These are phyloP conservation scores for Hydnomerulius pinastri DNA, from an alignment of 768 basidiomycete species.

Conservation along the genomic window DNA sequence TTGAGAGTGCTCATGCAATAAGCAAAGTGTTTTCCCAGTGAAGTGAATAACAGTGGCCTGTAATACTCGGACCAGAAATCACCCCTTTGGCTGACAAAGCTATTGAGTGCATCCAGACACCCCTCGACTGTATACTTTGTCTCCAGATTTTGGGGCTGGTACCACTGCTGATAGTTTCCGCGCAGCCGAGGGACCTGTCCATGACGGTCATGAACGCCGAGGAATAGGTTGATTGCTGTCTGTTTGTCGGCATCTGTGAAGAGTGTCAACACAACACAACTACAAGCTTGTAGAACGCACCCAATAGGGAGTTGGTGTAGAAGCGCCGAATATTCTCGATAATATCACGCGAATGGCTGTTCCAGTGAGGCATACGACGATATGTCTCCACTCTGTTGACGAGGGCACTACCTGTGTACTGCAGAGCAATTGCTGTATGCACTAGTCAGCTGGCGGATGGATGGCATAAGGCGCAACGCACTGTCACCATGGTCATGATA, in stretches of 20 bases:
- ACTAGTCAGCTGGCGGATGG: slow-evolving; percentile 1
- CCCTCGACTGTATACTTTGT: slow-evolving; percentile 67
- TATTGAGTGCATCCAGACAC: slow-evolving; percentile 59
- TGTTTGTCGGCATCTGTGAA: slow-evolving; percentile 91
- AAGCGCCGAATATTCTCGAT: slow-evolving; percentile 94
- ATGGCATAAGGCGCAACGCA: slow-evolving; percentile 37
- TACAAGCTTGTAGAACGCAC: slow-evolving; percentile 36
- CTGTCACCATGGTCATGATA: slow-evolving; percentile 97
- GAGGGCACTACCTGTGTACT: slow-evolving; percentile 95
- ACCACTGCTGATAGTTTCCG: slow-evolving; percentile 87
- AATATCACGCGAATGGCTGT: slow-evolving; percentile 94
- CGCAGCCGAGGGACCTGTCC: slow-evolving; percentile 54
- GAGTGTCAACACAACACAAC: not conserved
- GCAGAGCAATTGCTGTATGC: slow-evolving; percentile 79
- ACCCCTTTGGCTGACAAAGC: slow-evolving; percentile 58
- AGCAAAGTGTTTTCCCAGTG: slow-evolving; percentile 85
- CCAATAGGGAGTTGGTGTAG: slow-evolving; percentile 91
- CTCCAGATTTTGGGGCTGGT: slow-evolving; percentile 65
- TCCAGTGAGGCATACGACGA: slow-evolving; percentile 94
- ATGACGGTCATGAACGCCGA: slow-evolving; percentile 68
- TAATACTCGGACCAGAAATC: slow-evolving; percentile 94
- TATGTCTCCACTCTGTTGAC: slow-evolving; percentile 97
- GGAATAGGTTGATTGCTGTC: slow-evolving; percentile 95
- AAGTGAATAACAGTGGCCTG: slow-evolving; percentile 79
- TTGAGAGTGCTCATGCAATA: slow-evolving; percentile 92